Percentiles rank a stretch among this genome's conserved stretches.
phyloP scores from a whole-genome alignment of 106 monocot genomes.

The Apostasia ramifera region DNA sequence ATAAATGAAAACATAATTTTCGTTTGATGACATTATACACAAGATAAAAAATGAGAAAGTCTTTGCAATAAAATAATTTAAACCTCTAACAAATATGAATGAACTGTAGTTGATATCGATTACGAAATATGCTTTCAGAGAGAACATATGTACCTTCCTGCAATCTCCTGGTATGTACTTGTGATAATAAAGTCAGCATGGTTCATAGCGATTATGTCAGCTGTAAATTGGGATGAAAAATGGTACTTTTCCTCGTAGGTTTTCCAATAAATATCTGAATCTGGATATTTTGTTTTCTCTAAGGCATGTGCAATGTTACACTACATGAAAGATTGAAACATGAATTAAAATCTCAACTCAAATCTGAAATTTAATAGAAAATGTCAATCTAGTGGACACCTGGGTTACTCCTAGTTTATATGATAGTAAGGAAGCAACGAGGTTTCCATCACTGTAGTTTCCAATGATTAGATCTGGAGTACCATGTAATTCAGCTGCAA shows the following conservation, averaged over 20 bases:
- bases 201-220: conserved; percentile 95
- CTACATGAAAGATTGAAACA: conserved; percentile 27
- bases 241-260: conserved; percentile 82
- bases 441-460: conserved; percentile 95
- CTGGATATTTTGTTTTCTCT: conserved; percentile 98
- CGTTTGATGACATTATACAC: too few relatives aligned
- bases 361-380: not conserved
- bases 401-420: conserved; percentile 80
- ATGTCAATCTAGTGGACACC: conserved; percentile 15
- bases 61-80: too few relatives aligned
- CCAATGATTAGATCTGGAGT: conserved; percentile 83
- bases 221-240: conserved; percentile 96
- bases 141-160: conserved; percentile 61
- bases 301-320: conserved; percentile 95
- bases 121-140: too few relatives aligned
- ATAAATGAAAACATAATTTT: too few relatives aligned
- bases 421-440: conserved; percentile 78
- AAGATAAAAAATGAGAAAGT: too few relatives aligned
- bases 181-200: conserved; percentile 96
- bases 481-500: conserved; percentile 72
- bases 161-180: conserved; percentile 98
- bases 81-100: too few relatives aligned
- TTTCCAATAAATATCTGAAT: conserved; percentile 95
- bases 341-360: not conserved
- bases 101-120: too few relatives aligned